Conservation (phyloP, 148 eudicot genomes). For the Chenopodium album region DNA sequence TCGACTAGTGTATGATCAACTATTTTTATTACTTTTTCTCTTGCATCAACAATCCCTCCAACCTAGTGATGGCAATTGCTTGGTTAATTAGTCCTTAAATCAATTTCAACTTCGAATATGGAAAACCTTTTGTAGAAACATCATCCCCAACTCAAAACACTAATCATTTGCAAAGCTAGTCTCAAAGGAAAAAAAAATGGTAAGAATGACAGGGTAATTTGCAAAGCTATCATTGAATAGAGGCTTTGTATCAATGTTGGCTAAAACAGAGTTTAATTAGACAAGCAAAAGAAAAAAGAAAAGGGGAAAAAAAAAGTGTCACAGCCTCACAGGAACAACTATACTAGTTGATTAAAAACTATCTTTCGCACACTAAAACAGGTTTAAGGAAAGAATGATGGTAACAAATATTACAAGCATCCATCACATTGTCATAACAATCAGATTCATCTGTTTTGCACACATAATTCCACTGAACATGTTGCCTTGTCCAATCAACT, state of each 20-base stretch:
- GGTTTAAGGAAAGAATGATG: constrained; percentile 42
- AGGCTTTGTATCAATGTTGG: not conserved
- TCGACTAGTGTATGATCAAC: too few species aligned
- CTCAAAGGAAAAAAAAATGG: too few species aligned
- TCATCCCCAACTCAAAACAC: too few species aligned
- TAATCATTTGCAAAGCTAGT: not conserved
- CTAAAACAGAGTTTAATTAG: not conserved
- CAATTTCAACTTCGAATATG: too few species aligned
- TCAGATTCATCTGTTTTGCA: constrained; percentile 21
- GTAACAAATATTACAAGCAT: constrained; percentile 46
- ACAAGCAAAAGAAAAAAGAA: not conserved
- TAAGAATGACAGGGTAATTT: not conserved
- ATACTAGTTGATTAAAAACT: constrained; percentile 34
- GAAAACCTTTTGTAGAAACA: too few species aligned
- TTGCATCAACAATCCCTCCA: too few species aligned
- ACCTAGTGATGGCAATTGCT: too few species aligned
- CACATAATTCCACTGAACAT: constrained; percentile 16
- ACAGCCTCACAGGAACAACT: constrained; percentile 16
- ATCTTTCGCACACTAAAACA: constrained; percentile 49
- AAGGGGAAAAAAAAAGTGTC: not conserved
- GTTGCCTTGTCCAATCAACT: constrained; percentile 7
- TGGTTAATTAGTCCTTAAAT: too few species aligned
- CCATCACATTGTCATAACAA: constrained; percentile 35
- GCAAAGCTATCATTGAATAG: not conserved
- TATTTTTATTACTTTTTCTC: too few species aligned